Conservation (phyloP, 805 yeast genomes). For the Yarrowia bubula region DNA sequence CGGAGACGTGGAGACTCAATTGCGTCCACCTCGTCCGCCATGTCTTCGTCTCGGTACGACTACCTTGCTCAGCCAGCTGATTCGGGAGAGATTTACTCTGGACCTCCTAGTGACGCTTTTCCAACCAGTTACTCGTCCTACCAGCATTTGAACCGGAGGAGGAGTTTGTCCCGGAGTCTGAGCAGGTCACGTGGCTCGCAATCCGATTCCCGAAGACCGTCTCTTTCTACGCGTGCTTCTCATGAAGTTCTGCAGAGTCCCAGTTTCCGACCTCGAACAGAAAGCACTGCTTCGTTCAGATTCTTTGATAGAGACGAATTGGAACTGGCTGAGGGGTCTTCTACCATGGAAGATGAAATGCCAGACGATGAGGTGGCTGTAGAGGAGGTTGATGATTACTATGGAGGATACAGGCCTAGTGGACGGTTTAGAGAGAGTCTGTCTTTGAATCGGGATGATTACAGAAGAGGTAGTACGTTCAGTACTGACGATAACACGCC, state of each 20-base stretch:
- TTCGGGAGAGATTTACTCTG: conserved; percentile 60
- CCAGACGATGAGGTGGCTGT: conserved; percentile 36
- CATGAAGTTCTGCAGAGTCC: not conserved
- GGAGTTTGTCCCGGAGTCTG: not conserved
- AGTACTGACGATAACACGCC: conserved; percentile 10
- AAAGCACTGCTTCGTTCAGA: conserved; percentile 50
- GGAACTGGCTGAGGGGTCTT: conserved; percentile 76
- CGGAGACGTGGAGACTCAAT: conserved; percentile 10
- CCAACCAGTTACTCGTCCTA: conserved; percentile 69
- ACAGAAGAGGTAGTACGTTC: conserved; percentile 12
- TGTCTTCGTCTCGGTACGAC: conserved; percentile 16
- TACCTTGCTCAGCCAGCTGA: conserved; percentile 28
- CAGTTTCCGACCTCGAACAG: conserved; percentile 32
- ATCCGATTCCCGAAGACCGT: conserved; percentile 3
- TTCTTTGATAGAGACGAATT: conserved; percentile 84
- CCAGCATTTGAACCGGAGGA: conserved; percentile 44
- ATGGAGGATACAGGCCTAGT: conserved; percentile 33
- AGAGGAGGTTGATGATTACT: conserved; percentile 36
- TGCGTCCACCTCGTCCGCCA: conserved; percentile 3
- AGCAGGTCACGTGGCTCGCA: conserved; percentile 29
- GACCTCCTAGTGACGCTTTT: conserved; percentile 66
- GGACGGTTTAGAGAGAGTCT: conserved; percentile 17
- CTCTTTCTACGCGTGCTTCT: not conserved
- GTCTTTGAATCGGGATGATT: conserved; percentile 28
- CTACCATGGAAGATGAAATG: conserved; percentile 59